Evolutionary conservation across 164 flowering plant genomes (phyloP).

Genomic region (Platanus orientalis): DNA sequence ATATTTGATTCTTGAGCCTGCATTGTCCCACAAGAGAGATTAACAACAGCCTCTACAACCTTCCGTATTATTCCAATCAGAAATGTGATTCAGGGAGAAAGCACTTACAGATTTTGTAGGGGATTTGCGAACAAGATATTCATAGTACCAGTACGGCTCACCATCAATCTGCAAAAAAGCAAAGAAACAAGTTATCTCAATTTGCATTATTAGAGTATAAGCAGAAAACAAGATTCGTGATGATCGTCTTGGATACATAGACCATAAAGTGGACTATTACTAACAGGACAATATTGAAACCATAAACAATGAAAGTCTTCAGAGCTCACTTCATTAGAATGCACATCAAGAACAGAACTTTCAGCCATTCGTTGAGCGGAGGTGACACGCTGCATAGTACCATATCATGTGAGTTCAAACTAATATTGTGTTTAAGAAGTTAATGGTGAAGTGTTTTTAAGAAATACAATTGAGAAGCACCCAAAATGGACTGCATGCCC

Average conservation of each 20-base stretch:
- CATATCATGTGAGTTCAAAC: conserved; percentile 10
- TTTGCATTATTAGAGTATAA: conserved; percentile 1
- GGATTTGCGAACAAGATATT: conserved; percentile 88
- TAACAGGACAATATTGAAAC: background rate
- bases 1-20: conserved; percentile 68
- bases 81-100: background rate
- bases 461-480: background rate
- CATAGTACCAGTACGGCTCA: conserved; percentile 86
- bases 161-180: conserved; percentile 62
- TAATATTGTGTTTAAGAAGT: background rate
- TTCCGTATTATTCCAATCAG: background rate
- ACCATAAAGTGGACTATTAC: background rate
- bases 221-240: background rate
- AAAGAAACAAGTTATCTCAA: background rate
- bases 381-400: conserved; percentile 65
- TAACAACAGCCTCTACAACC: background rate
- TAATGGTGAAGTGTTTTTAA: background rate
- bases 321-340: conserved; percentile 54
- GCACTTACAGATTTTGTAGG: conserved; percentile 70
- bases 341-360: conserved; percentile 86
- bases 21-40: conserved; percentile 19
- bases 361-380: conserved; percentile 79
- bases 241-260: background rate
- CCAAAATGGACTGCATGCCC: background rate
- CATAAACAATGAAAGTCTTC: too few species aligned